Evolutionary conservation across 768 basidiomycete species (phyloP).

Genomic region (Sistotremastrum suecicum): DNA sequence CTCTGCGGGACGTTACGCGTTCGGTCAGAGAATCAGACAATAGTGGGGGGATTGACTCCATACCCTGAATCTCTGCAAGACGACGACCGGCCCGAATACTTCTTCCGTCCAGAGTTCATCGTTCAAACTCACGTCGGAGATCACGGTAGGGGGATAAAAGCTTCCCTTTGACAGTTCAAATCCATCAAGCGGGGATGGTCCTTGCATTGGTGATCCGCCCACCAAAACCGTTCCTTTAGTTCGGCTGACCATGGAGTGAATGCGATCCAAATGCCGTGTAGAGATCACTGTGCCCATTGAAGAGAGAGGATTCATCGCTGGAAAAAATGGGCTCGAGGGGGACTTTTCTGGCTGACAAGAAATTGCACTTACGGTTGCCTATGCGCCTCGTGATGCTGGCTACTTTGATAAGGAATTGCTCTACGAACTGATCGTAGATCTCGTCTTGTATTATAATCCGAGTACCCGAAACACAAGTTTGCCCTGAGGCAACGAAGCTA

Average conservation of each 20-base stretch:
- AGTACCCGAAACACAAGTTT: slow-evolving; percentile 87
- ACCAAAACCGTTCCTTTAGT: slow-evolving; percentile 34
- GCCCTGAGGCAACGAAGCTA: slow-evolving; percentile 75
- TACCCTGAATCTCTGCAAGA: slow-evolving; percentile 41
- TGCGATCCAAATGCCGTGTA: slow-evolving; percentile 42
- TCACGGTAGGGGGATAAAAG: slow-evolving; percentile 73
- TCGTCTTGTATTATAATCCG: slow-evolving; percentile 60
- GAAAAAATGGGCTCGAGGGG: not conserved
- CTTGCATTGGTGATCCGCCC: slow-evolving; percentile 56
- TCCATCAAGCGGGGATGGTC: slow-evolving; percentile 48
- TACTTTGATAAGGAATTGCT: slow-evolving; percentile 45
- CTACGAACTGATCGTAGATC: slow-evolving; percentile 58
- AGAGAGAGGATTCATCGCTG: slow-evolving; percentile 55
- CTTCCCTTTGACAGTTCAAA: slow-evolving; percentile 57
- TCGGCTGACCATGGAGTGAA: slow-evolving; percentile 41
- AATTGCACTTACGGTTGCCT: slow-evolving; percentile 50
- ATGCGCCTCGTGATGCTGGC: slow-evolving; percentile 50
- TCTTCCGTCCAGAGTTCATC: slow-evolving; percentile 73
- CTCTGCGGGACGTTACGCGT: slow-evolving; percentile 22
- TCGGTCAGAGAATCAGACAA: not conserved
- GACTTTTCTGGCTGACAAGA: too few relatives aligned
- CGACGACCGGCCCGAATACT: slow-evolving; percentile 76
- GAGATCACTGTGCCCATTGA: slow-evolving; percentile 80
- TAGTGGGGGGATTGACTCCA: slow-evolving; percentile 13
- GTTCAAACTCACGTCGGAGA: slow-evolving; percentile 37